These are phyloP conservation scores for Xylariaceae sp. DNA, from an alignment of 2,329 filamentous ascomycete species.

Conservation along the genomic window DNA sequence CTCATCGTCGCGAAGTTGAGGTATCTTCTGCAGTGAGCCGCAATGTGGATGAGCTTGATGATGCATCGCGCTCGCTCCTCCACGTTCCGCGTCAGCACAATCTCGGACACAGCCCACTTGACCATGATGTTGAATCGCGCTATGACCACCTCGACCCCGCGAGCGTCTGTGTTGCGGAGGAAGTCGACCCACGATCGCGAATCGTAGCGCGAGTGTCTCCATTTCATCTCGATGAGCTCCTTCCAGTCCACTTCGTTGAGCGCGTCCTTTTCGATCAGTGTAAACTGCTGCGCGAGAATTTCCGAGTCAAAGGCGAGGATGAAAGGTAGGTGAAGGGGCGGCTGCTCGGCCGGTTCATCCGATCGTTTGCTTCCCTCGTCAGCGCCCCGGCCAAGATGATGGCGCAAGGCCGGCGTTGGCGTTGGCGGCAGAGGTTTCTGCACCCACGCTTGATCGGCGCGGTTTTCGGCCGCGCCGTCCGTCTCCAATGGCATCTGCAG, in stretches of 20 bases:
- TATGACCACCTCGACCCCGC: conserved; percentile 76
- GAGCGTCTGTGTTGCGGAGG: conserved; percentile 63
- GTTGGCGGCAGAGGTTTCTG: conserved; percentile 44
- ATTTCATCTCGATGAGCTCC: conserved; percentile 76
- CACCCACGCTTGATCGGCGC: conserved; percentile 38
- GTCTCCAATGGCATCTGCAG: conserved; percentile 39
- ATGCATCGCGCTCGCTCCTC: conserved; percentile 71
- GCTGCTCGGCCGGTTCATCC: conserved; percentile 32
- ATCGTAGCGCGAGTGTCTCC: conserved; percentile 64
- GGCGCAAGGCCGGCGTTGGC: conserved; percentile 37
- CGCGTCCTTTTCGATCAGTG: conserved; percentile 79
- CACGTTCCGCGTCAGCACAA: conserved; percentile 65
- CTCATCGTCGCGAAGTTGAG: conserved; percentile 82
- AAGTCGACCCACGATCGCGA: conserved; percentile 79
- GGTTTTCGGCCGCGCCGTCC: conserved; percentile 33
- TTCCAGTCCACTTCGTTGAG: conserved; percentile 85
- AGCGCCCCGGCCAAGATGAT: conserved; percentile 32
- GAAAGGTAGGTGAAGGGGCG: conserved; percentile 66
- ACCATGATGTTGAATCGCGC: conserved; percentile 84
- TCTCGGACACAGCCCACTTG: conserved; percentile 78
- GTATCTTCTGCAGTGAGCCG: conserved; percentile 65
- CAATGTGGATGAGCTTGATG: conserved; percentile 78
- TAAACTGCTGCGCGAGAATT: conserved; percentile 74
- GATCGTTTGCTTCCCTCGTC: conserved; percentile 31
- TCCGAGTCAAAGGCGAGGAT: conserved; percentile 77